A percentile compares a stretch with the other conserved stretches of the same genome.
Conservation (phyloP, 2,329 filamentous ascomycete genomes). For the Parafenestella ontariensis region DNA sequence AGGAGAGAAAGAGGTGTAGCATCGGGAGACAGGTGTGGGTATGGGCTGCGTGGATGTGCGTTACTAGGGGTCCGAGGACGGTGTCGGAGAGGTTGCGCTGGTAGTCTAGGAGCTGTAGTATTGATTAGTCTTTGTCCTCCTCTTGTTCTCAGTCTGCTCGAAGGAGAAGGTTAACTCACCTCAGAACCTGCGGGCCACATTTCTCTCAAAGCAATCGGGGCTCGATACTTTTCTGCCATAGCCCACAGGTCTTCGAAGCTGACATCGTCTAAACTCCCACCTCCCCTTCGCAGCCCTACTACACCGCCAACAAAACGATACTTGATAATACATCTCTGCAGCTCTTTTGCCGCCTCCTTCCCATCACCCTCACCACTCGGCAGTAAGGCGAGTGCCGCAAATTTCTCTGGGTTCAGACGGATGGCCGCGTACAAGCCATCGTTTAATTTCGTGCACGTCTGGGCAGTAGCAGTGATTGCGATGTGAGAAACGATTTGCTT, state of each 20-base stretch:
- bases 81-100: conserved; percentile 15
- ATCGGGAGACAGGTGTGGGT: conserved; percentile 58
- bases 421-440: conserved; percentile 30
- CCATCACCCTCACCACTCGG: conserved; percentile 47
- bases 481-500: conserved; percentile 38
- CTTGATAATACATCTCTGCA: conserved; percentile 51
- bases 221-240: conserved; percentile 49
- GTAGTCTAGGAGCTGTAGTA: conserved; percentile 18
- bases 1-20: conserved; percentile 59
- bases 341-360: conserved; percentile 43
- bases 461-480: conserved; percentile 21
- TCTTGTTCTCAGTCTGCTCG: neutral
- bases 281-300: conserved; percentile 46
- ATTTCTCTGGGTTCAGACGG: conserved; percentile 41
- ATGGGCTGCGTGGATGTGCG: conserved; percentile 56
- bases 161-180: conserved; percentile 10
- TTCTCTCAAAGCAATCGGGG: conserved; percentile 43
- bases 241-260: conserved; percentile 55
- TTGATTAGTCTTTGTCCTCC: neutral
- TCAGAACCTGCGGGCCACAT: conserved; percentile 26
- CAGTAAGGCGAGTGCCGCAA: conserved; percentile 54
- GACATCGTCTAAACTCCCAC: conserved; percentile 52
- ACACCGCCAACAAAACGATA: conserved; percentile 59
- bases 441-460: conserved; percentile 31
- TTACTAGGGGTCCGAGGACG: conserved; percentile 23